A percentile compares a stretch with the other conserved stretches of the same genome.
phyloP scores from a whole-genome alignment of 257 asterid species.

The Plantago major region DNA sequence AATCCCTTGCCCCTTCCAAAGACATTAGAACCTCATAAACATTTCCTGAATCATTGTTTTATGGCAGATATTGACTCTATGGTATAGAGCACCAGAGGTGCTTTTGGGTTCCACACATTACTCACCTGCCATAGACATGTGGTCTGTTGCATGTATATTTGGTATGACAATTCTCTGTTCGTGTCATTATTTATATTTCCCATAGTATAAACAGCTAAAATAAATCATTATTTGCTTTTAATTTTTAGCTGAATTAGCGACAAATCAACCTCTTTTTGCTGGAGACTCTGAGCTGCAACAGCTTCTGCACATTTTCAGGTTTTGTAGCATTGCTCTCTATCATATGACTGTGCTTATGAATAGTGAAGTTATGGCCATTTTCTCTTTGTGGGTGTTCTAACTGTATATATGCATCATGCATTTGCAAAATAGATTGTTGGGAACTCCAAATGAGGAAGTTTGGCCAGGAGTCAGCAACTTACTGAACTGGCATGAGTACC shows the following conservation, averaged over 20 bases:
- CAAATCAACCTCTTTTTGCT: constrained; percentile 77
- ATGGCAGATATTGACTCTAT: constrained; percentile 87
- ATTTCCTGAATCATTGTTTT: not conserved
- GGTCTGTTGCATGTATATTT: constrained; percentile 98
- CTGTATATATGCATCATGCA: not conserved
- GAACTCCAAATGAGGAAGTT: constrained; percentile 79
- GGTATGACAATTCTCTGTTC: constrained; percentile 39
- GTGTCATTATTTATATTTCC: not conserved
- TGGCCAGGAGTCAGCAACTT: constrained; percentile 96
- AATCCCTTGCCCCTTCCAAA: not conserved
- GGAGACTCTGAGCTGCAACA: constrained; percentile 99
- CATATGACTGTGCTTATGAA: too few relatives aligned
- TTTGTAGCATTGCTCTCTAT: not conserved
- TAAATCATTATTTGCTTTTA: constrained; percentile 6
- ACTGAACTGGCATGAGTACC: constrained; percentile 96
- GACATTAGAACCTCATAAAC: not conserved
- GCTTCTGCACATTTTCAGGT: constrained; percentile 98
- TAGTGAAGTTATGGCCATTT: too few relatives aligned
- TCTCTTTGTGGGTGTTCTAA: not conserved
- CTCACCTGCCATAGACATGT: constrained; percentile 94
- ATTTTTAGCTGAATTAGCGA: constrained; percentile 83
- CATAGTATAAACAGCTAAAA: not conserved
- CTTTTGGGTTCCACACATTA: constrained; percentile 95
- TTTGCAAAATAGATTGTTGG: constrained; percentile 54
- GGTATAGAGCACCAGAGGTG: constrained; percentile 99